A percentile compares a stretch with the other conserved stretches of the same genome.
Evolutionary conservation across 1,139 yeast genomes (phyloP).

Genomic region (Lodderomyces margitis): DNA sequence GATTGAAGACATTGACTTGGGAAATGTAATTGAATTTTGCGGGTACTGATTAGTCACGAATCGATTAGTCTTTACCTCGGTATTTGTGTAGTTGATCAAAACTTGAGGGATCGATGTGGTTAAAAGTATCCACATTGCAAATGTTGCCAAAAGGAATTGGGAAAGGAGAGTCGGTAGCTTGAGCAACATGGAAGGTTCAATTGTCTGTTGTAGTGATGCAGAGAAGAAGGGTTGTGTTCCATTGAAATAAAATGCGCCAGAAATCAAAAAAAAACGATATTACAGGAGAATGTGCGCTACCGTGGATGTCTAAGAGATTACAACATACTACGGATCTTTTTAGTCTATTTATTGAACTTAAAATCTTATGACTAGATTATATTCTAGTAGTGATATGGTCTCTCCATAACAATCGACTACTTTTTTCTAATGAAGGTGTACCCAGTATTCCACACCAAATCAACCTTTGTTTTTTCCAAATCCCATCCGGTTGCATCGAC

Average conservation of each 20-base stretch:
- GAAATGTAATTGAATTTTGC: slow-evolving; percentile 37
- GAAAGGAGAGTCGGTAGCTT: slow-evolving; percentile 19
- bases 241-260: too few species aligned
- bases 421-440: slow-evolving; percentile 33
- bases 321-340: too few species aligned
- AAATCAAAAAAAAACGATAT: too few species aligned
- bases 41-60: slow-evolving; percentile 29
- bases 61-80: slow-evolving; percentile 25
- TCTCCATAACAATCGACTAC: background rate
- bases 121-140: slow-evolving; percentile 37
- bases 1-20: slow-evolving; percentile 32
- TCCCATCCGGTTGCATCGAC: slow-evolving; percentile 32
- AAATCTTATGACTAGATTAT: too few species aligned
- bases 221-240: too few species aligned
- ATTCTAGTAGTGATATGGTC: too few species aligned
- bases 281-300: too few species aligned
- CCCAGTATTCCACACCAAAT: slow-evolving; percentile 41
- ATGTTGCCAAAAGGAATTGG: slow-evolving; percentile 21
- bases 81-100: slow-evolving; percentile 27
- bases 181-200: slow-evolving; percentile 12
- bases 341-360: too few species aligned
- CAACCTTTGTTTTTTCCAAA: slow-evolving; percentile 27
- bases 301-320: too few species aligned
- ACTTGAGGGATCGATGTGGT: slow-evolving; percentile 43
- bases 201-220: slow-evolving; percentile 9